Percentiles rank a stretch among this genome's conserved stretches.
phyloP scores from a whole-genome alignment of 2,329 filamentous ascomycete species.

The Erysiphe pulchra region DNA sequence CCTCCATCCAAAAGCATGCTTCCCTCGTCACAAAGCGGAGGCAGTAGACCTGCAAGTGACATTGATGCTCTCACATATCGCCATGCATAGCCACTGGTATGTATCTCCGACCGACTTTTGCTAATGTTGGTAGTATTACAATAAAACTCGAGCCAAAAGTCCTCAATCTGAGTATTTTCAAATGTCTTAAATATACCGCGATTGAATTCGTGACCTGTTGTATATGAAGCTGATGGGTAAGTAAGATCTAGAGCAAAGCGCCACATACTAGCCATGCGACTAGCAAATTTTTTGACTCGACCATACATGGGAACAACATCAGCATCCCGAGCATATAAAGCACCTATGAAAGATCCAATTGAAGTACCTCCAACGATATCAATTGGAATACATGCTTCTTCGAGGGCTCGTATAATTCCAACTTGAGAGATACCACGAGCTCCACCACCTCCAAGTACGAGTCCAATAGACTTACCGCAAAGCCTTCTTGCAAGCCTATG shows the following conservation, averaged over 20 bases:
- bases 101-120: slow-evolving; percentile 73
- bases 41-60: slow-evolving; percentile 78
- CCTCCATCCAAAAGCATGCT: slow-evolving; percentile 91
- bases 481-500: slow-evolving; percentile 73
- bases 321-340: slow-evolving; percentile 81
- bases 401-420: slow-evolving; percentile 79
- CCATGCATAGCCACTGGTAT: slow-evolving; percentile 94
- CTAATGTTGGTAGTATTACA: slow-evolving; percentile 99
- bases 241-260: slow-evolving; percentile 90
- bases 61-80: slow-evolving; percentile 90
- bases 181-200: slow-evolving; percentile 97
- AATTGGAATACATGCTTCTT: slow-evolving; percentile 89
- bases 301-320: slow-evolving; percentile 95
- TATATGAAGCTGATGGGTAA: slow-evolving; percentile 90
- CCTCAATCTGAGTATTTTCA: slow-evolving; percentile 88
- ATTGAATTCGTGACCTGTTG: slow-evolving; percentile 96
- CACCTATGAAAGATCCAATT: slow-evolving; percentile 87
- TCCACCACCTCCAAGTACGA: slow-evolving; percentile 83
- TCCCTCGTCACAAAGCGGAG: slow-evolving; percentile 86
- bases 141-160: slow-evolving; percentile 97
- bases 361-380: slow-evolving; percentile 90
- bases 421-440: slow-evolving; percentile 81
- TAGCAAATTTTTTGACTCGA: slow-evolving; percentile 86
- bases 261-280: slow-evolving; percentile 98
- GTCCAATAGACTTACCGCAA: slow-evolving; percentile 79